Evolutionary conservation across 805 yeast genomes (phyloP), one percentile per base, ranked within the genome.

Genomic region (Metschnikowia picachoensis): DNA sequence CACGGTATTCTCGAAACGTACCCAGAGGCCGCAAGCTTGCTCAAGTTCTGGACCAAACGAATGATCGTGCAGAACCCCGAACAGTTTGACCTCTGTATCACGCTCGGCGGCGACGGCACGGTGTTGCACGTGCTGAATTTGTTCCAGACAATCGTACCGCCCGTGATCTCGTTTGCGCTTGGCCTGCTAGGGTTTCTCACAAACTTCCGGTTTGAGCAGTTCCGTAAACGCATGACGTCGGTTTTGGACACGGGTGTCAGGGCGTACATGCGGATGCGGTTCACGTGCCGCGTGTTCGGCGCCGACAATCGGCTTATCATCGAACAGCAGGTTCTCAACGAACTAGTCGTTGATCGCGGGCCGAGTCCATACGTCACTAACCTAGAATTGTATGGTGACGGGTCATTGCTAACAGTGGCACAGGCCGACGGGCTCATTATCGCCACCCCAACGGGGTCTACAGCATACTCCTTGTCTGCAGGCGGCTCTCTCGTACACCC

Each of bases 401-500:
- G 86, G 25, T 80, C 87, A 10, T 69, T 90, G 30, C 70, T 91
- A 46, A 91, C 98, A 0, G 85, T 87, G 20, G 94, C 95, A 1
- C 96, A 89, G 64, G 97, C 97, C 1, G 97, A 91, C 66, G 97
- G 97, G 0, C 70, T 91, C 14, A 91, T 92, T 46, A 76, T 91
- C 30, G 95, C 96, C 0, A 90, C 97, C 0, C 97, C 97, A 3
- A 90, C 97, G 0, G 97, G 97, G 0, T 89, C 97, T 2, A 92
- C 98, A 0, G 98, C 98, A 0, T 92, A 92, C 64, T 90, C 97
- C 1, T 72, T 92, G 41, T 85, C 95, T 37, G 97, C 98, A 0
- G 97, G 97, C 12, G 98, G 98, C 1, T 85, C 96, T 0, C 74
- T 92, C 41, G 96, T 92, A 4, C 97, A 91, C 58, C 97, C 98